These are phyloP conservation scores for Crucihimalaya himalaica DNA, from an alignment of 345 rosid species.

Conservation along the genomic window DNA sequence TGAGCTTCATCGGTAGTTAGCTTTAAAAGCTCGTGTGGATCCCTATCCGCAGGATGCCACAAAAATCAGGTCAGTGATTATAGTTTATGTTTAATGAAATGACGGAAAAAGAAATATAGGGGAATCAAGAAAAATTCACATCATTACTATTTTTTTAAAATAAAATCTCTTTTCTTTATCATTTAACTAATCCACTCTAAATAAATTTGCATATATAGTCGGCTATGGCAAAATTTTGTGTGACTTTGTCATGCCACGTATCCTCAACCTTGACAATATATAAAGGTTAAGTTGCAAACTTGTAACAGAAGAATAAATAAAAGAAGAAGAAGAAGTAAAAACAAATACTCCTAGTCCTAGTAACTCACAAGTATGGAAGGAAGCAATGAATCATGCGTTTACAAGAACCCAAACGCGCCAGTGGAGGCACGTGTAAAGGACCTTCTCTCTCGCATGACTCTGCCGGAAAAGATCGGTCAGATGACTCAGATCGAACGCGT, in stretches of 20 bases:
- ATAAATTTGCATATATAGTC: background rate
- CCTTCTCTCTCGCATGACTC: slow-evolving; percentile 81
- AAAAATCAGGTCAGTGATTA: too few species aligned
- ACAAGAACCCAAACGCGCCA: slow-evolving; percentile 60
- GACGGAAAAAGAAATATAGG: too few species aligned
- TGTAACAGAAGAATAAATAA: background rate
- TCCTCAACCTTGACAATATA: background rate
- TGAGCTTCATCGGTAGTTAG: too few species aligned
- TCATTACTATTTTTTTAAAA: background rate
- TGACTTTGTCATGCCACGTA: background rate
- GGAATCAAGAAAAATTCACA: background rate
- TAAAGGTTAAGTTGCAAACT: background rate
- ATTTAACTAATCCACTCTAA: background rate
- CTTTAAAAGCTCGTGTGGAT: too few species aligned
- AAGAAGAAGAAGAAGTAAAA: background rate
- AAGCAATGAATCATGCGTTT: slow-evolving; percentile 40
- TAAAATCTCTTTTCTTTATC: background rate
- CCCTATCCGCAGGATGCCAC: too few species aligned
- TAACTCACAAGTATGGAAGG: slow-evolving; percentile 28
- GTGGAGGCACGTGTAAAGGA: slow-evolving; percentile 72
- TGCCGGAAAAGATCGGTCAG: slow-evolving; percentile 77
- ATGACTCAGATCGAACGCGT: slow-evolving; percentile 83
- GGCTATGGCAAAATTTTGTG: background rate
- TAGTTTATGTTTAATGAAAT: too few species aligned
- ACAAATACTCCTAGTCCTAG: too few species aligned